phyloP scores from a whole-genome alignment of 2,329 filamentous ascomycete genomes.

The Xylariaceae sp. region DNA sequence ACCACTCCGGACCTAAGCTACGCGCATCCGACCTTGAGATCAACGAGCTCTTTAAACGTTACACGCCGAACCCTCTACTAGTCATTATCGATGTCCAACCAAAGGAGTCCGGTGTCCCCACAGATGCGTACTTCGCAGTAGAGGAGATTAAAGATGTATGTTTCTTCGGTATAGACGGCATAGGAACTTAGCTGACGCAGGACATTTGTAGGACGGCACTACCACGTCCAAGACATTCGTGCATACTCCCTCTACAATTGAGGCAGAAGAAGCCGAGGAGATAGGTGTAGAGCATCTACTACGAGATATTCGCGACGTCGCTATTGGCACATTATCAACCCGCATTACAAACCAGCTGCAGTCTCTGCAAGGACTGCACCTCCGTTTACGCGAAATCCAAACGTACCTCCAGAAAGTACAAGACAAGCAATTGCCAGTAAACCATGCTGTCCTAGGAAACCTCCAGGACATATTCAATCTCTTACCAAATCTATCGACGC shows the following conservation, averaged over 20 bases:
- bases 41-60: conserved; percentile 99
- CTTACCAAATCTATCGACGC: conserved; percentile 90
- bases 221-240: conserved; percentile 97
- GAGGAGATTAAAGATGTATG: conserved; percentile 99
- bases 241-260: conserved; percentile 96
- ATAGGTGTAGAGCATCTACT: conserved; percentile 98
- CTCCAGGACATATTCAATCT: conserved; percentile 99
- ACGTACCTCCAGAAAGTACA: conserved; percentile 95
- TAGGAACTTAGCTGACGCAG: conserved; percentile 19
- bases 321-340: conserved; percentile 93
- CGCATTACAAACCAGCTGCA: conserved; percentile 97
- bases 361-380: conserved; percentile 93
- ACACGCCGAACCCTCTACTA: conserved; percentile 92
- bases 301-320: conserved; percentile 96
- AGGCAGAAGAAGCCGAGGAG: conserved; percentile 98
- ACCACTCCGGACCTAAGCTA: conserved; percentile 96
- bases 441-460: conserved; percentile 96
- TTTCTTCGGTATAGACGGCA: conserved; percentile 25
- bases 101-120: conserved; percentile 96
- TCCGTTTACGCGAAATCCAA: conserved; percentile 93
- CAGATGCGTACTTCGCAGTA: conserved; percentile 98
- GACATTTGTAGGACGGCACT: conserved; percentile 77
- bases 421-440: conserved; percentile 89
- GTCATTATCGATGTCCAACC: conserved; percentile 99
- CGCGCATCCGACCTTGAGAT: conserved; percentile 96